Conservation (phyloP, 495 filamentous ascomycete species). For the Penicillium goetzii region DNA sequence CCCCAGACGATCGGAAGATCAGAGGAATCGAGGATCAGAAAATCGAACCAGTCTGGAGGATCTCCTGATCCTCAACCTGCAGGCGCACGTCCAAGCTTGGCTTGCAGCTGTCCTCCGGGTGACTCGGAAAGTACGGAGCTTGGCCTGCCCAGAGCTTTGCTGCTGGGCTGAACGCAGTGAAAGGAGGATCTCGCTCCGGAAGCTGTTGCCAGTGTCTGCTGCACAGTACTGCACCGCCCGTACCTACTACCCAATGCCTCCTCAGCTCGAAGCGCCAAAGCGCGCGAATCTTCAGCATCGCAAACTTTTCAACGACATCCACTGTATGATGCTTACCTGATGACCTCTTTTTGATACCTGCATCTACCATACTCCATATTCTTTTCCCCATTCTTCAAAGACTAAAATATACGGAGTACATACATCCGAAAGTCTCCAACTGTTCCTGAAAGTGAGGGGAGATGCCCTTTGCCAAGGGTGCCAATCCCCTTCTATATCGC, state of each 20-base stretch:
- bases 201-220: not conserved
- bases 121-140: conserved; percentile 5
- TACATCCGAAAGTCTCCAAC: not conserved
- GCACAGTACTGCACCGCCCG: not conserved
- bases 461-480: not conserved
- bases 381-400: not conserved
- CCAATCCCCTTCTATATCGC: not conserved
- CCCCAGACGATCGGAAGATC: conserved; percentile 3
- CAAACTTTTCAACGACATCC: not conserved
- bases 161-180: not conserved
- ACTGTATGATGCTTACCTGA: not conserved
- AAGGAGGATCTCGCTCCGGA: not conserved
- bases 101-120: not conserved
- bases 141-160: not conserved
- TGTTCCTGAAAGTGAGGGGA: not conserved
- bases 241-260: not conserved
- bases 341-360: not conserved
- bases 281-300: not conserved
- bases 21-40: not conserved
- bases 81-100: conserved; percentile 2
- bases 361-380: not conserved
- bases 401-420: not conserved
- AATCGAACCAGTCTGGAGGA: not conserved
- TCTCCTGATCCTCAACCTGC: conserved; percentile 4
- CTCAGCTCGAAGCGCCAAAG: not conserved